phyloP scores from a whole-genome alignment of 148 eudicot species.

The Rhododendron kiyosumense region DNA sequence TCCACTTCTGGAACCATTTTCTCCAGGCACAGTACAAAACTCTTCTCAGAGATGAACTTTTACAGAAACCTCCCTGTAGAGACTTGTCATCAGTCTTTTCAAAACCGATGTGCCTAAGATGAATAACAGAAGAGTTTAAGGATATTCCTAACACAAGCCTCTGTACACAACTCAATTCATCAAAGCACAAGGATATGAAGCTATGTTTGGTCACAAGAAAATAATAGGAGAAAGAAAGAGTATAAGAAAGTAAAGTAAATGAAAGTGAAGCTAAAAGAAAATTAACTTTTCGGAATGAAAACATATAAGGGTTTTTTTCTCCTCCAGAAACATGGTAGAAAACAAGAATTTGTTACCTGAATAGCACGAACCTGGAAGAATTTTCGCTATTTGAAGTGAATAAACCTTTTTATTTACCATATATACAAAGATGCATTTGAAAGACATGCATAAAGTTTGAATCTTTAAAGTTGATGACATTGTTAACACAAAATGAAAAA shows the following conservation, averaged over 20 bases:
- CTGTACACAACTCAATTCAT: background rate
- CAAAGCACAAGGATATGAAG: background rate
- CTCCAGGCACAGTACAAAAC: background rate
- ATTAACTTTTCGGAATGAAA: background rate
- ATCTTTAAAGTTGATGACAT: background rate
- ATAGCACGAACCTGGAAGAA: background rate
- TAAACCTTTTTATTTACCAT: background rate
- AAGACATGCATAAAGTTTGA: background rate
- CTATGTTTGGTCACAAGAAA: background rate
- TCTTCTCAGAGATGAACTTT: background rate
- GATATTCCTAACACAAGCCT: background rate
- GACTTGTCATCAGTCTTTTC: background rate
- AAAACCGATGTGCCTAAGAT: background rate
- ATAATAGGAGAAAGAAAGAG: background rate
- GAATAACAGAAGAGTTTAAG: background rate
- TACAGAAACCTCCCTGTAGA: background rate
- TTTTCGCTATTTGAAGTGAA: background rate
- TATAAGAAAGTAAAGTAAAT: background rate
- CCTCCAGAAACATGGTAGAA: background rate
- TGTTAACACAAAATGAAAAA: background rate
- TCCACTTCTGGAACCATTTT: background rate
- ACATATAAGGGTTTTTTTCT: background rate
- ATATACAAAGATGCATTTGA: background rate
- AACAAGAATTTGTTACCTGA: background rate
- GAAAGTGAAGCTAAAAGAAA: background rate